These are phyloP conservation scores for Neurospora discreta DNA, from an alignment of 495 filamentous ascomycete genomes.

Conservation along the genomic window DNA sequence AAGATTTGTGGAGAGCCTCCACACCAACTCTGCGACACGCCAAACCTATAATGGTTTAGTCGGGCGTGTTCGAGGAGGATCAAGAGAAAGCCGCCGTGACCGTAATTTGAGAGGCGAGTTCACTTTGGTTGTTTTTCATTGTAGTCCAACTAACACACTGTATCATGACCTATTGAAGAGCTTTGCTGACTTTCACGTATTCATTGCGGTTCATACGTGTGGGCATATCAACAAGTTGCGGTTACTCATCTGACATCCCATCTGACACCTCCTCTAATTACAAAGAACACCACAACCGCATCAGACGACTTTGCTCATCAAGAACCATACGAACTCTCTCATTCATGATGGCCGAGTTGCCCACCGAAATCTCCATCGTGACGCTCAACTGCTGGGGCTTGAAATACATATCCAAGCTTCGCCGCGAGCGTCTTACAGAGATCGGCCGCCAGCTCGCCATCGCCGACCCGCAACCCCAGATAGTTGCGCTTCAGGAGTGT, in stretches of 20 bases:
- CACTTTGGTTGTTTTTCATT: background rate
- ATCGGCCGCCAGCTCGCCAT: conserved; percentile 68
- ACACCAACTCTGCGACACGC: background rate
- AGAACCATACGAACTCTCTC: background rate
- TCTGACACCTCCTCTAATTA: background rate
- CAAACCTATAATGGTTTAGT: background rate
- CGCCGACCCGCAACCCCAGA: conserved; percentile 59
- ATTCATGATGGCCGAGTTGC: conserved; percentile 24
- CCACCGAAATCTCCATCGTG: conserved; percentile 57
- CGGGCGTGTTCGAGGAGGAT: background rate
- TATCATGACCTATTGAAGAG: background rate
- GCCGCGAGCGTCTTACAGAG: conserved; percentile 67
- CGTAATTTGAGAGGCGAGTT: background rate
- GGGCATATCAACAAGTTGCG: background rate
- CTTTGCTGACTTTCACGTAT: background rate
- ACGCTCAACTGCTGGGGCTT: conserved; percentile 96
- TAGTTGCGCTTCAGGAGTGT: conserved; percentile 92
- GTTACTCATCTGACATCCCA: background rate
- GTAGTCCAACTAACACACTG: background rate
- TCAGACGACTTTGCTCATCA: background rate
- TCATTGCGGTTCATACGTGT: background rate
- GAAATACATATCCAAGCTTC: conserved; percentile 72
- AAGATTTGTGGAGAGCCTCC: background rate
- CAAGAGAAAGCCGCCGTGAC: background rate
- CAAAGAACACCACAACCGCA: background rate